Conservation (phyloP, 768 basidiomycete genomes). For the Suillus discolor region DNA sequence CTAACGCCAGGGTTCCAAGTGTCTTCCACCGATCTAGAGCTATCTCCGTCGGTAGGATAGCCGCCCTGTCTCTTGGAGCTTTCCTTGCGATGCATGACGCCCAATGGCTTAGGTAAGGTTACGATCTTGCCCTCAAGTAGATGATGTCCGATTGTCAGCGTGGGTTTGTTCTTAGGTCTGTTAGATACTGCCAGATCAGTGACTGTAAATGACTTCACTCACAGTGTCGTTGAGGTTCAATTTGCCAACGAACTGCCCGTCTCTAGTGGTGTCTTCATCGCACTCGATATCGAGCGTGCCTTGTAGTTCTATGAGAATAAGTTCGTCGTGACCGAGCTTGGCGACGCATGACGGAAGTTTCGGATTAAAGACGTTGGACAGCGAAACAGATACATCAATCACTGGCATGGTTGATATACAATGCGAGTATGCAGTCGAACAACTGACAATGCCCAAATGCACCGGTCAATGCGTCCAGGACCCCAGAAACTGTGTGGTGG, state of each 20-base stretch:
- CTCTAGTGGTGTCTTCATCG: conserved; percentile 48
- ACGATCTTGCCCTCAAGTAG: conserved; percentile 87
- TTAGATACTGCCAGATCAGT: conserved; percentile 7
- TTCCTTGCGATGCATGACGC: conserved; percentile 60
- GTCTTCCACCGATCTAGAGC: conserved; percentile 5
- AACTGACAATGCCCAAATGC: neutral
- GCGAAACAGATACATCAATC: conserved; percentile 53
- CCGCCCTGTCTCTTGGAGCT: conserved; percentile 9
- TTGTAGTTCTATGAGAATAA: conserved; percentile 87
- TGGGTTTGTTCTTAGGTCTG: conserved; percentile 66
- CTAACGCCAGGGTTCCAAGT: conserved; percentile 21
- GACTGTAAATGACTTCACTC: conserved; percentile 25
- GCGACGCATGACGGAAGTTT: conserved; percentile 68
- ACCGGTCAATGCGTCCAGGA: neutral
- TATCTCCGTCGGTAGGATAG: neutral
- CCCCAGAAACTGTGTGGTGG: neutral
- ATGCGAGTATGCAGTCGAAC: neutral
- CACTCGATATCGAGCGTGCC: conserved; percentile 76
- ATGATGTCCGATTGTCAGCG: conserved; percentile 84
- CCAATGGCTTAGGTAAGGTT: conserved; percentile 77
- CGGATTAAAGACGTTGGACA: conserved; percentile 32
- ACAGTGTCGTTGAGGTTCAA: conserved; percentile 68
- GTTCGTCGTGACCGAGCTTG: conserved; percentile 74
- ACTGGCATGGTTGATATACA: conserved; percentile 49
- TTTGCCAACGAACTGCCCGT: conserved; percentile 79